These are phyloP conservation scores for Blastocystis sp. DNA, from an alignment of 352 stramenopile species.

Conservation along the genomic window DNA sequence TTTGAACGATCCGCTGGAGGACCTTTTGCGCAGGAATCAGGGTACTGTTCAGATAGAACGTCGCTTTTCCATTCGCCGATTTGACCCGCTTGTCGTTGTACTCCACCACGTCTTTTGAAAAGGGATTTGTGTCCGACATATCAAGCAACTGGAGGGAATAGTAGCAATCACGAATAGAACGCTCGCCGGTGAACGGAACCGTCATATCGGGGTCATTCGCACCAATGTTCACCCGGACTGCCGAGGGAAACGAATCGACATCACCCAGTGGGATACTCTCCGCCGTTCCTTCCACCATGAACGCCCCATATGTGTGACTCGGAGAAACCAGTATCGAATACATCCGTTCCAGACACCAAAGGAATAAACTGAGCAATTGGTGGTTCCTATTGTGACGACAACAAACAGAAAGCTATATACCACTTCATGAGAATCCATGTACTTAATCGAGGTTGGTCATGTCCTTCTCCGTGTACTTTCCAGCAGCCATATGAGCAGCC, in stretches of 20 bases:
- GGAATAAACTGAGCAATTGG: too few relatives aligned
- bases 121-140: not conserved
- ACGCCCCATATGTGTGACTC: not conserved
- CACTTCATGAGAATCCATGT: not conserved
- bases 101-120: not conserved
- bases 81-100: not conserved
- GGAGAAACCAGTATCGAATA: not conserved
- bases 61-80: not conserved
- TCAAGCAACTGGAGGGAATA: not conserved
- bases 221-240: not conserved
- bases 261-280: not conserved
- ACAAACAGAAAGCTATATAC: constrained; percentile 52
- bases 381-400: not conserved
- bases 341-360: not conserved
- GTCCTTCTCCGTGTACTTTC: constrained; percentile 54
- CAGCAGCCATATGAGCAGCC: not conserved
- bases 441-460: constrained; percentile 49
- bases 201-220: too few relatives aligned
- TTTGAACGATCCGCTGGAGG: not conserved
- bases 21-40: not conserved
- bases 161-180: too few relatives aligned
- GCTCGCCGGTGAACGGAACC: too few relatives aligned
- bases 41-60: not conserved
- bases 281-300: not conserved
- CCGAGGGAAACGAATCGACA: not conserved